Evolutionary conservation across 192 early-diverging fungal species (phyloP).

Genomic region (Coemansia sp.): DNA sequence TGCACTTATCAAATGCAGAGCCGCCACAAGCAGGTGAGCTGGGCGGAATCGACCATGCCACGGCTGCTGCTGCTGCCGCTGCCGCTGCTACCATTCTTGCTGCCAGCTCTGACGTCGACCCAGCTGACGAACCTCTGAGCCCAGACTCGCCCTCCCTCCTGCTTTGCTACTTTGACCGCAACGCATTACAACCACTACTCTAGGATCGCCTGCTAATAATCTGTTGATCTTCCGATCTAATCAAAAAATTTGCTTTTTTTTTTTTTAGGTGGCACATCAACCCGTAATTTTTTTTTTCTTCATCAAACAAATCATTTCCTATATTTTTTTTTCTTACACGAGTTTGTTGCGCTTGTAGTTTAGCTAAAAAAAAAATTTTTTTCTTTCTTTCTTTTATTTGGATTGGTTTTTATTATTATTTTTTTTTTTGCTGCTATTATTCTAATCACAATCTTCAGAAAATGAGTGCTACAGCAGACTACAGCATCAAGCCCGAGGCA

Average conservation of each 20-base stretch:
- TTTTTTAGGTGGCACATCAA: background rate
- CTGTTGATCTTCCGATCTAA: background rate
- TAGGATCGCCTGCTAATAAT: no score
- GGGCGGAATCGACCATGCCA: no score
- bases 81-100: no score
- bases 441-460: background rate
- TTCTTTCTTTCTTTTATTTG: background rate
- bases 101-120: no score
- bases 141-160: no score
- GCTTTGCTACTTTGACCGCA: no score
- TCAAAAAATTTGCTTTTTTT: conserved; percentile 2
- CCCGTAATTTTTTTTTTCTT: conserved; percentile 10
- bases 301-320: background rate
- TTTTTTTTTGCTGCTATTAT: background rate
- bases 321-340: background rate
- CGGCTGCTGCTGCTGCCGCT: no score
- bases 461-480: conserved; percentile 35
- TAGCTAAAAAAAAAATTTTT: background rate
- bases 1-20: no score
- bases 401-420: conserved; percentile 3
- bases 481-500: conserved; percentile 81
- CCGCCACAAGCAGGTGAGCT: no score
- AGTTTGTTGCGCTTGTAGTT: background rate
- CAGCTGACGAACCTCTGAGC: no score
- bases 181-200: no score